Conservation (phyloP, 345 rosid genomes). For the Eucalyptus rudis region DNA sequence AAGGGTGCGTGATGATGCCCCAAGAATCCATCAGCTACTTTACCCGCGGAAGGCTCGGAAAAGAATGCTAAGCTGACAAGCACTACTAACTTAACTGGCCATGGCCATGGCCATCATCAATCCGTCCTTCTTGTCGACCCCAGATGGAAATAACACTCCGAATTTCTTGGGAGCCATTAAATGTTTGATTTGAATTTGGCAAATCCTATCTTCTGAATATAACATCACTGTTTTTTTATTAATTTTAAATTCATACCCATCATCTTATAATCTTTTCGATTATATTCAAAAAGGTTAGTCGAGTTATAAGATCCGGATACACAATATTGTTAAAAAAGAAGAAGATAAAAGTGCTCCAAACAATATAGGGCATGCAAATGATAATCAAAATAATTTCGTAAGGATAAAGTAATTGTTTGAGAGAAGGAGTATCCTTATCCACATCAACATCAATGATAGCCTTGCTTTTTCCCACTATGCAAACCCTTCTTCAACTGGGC, state of each 20-base stretch:
- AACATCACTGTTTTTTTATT: not conserved
- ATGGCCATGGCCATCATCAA: not conserved
- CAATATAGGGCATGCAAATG: not conserved
- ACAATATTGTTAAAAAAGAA: not conserved
- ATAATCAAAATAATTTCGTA: not conserved
- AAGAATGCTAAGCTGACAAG: not conserved
- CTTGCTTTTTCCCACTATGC: not conserved
- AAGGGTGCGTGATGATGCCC: not conserved
- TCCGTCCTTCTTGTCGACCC: not conserved
- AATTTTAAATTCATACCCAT: not conserved
- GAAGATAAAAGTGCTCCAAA: not conserved
- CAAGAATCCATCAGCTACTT: not conserved
- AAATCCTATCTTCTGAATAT: not conserved
- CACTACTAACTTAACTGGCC: not conserved
- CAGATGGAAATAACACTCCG: not conserved
- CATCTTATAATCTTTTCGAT: no score
- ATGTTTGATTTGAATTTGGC: not conserved
- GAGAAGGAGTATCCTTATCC: not conserved
- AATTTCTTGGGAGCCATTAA: not conserved
- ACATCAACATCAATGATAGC: not conserved
- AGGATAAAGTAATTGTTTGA: not conserved
- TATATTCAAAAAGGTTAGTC: not conserved
- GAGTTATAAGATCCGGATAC: rapidly evolving
- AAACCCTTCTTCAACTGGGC: not conserved
- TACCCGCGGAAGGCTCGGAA: not conserved